Base-by-base conservation (phyloP, 2,329 filamentous ascomycete species). In the Aspergillus fumigatiaffinis region DNA sequence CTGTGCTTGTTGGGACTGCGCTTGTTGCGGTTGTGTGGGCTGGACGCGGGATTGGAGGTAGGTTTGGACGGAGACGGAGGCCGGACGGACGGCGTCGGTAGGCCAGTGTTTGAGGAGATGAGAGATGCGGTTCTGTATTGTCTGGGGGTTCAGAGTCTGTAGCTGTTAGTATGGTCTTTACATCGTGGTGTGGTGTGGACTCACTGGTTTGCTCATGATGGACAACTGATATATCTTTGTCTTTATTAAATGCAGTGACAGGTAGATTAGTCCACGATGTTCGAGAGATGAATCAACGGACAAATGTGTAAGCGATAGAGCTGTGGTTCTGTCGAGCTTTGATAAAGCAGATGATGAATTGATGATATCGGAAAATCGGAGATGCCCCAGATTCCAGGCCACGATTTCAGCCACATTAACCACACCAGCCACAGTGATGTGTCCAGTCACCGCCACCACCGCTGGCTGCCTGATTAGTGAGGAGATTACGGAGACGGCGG, bases 41-140 rank as follows among this genome's bases (percentile, higher is more conserved):
- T 5, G 32, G 12, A 77, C 62, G 49, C 69, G 69, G 25, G 66
- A 65, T 62, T 75, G 68, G 26, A 77, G 71, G 60, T 75, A 77
- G 51, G 65, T 68, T 60, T 78, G 77, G 41, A 80, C 71, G 29
- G 77, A 78, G 59, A 80, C 76, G 35, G 74, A 71, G 59, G 75
- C 68, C 17, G 77, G 77, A 28, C 77, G 75, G 53, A 80, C 71
- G 17, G 68, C 68, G 62, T 80, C 77, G 25, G 66, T 58, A 29
- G 77, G 77, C 77, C 77, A 80, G 63, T 73, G 71, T 55, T 73
- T 71, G 60, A 79, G 66, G 53, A 80, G 68, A 54, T 75, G 73
- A 12, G 70, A 63, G 59, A 79, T 70, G 63, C 78, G 77, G 20
- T 65, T 57, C 57, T 69, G 63, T 52, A 71, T 52, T 50, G 65